These are phyloP conservation scores for Trichoderma erinaceum DNA, from an alignment of 495 filamentous ascomycete genomes.

Conservation along the genomic window DNA sequence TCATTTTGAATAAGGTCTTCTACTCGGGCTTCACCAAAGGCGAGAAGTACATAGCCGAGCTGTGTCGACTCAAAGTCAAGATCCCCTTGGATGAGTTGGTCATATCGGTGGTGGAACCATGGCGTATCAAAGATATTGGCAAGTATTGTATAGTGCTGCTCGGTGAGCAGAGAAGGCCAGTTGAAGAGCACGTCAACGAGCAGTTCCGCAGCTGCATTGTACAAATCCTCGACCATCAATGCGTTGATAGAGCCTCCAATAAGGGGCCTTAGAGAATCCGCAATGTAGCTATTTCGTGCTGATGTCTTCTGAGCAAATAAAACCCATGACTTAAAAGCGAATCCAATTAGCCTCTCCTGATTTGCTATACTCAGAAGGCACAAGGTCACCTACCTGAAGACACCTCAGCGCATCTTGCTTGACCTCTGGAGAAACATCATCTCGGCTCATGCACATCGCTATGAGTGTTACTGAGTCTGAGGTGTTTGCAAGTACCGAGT, in stretches of 20 bases:
- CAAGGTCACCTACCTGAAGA: slow-evolving; percentile 44
- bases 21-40: slow-evolving; percentile 58
- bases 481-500: slow-evolving; percentile 44
- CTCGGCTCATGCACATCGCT: slow-evolving; percentile 27
- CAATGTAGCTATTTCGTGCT: slow-evolving; percentile 44
- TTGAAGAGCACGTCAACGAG: slow-evolving; percentile 59
- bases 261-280: slow-evolving; percentile 51
- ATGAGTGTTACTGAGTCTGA: slow-evolving; percentile 47
- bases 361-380: slow-evolving; percentile 11
- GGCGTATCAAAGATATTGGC: slow-evolving; percentile 50
- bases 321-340: slow-evolving; percentile 52
- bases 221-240: slow-evolving; percentile 47
- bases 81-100: slow-evolving; percentile 52
- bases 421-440: slow-evolving; percentile 19
- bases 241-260: slow-evolving; percentile 50
- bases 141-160: slow-evolving; percentile 48
- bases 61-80: slow-evolving; percentile 59
- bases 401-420: slow-evolving; percentile 52
- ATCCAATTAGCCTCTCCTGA: slow-evolving; percentile 8
- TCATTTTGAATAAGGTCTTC: slow-evolving; percentile 42
- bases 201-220: slow-evolving; percentile 54
- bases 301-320: slow-evolving; percentile 57
- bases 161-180: slow-evolving; percentile 56
- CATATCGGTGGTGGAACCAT: slow-evolving; percentile 47
- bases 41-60: slow-evolving; percentile 63